Evolutionary conservation across 192 early-diverging fungal genomes (phyloP).

Genomic region (Coemansia sp.): DNA sequence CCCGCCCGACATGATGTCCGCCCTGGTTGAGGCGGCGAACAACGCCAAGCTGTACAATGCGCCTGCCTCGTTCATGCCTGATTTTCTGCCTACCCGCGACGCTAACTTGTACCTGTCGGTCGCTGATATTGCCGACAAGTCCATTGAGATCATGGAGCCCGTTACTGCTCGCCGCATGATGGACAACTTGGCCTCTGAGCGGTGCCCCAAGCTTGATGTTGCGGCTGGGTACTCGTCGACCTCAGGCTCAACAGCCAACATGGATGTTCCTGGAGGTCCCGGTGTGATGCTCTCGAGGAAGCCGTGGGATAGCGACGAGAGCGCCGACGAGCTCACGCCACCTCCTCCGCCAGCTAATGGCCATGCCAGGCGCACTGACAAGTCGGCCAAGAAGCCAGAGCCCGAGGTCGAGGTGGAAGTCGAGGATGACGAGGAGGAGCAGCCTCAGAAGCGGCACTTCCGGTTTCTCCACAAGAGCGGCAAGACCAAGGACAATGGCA

Average conservation of each 20-base stretch:
- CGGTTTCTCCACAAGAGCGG: constrained; percentile 46
- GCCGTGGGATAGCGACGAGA: constrained; percentile 50
- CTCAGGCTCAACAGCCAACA: constrained; percentile 29
- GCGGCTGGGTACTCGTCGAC: constrained; percentile 30
- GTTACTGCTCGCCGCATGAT: constrained; percentile 56
- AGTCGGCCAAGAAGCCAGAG: constrained; percentile 15
- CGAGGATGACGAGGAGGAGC: constrained; percentile 12
- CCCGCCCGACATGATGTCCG: constrained; percentile 43
- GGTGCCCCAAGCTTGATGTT: constrained; percentile 27
- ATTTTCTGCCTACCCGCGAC: constrained; percentile 40
- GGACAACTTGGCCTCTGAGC: constrained; percentile 48
- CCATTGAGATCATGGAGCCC: constrained; percentile 57
- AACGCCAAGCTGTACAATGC: constrained; percentile 37
- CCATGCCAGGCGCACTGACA: constrained; percentile 9
- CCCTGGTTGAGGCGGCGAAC: constrained; percentile 32
- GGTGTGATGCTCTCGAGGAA: constrained; percentile 8
- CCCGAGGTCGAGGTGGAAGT: constrained; percentile 8
- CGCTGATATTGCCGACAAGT: constrained; percentile 47
- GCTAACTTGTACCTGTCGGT: constrained; percentile 27
- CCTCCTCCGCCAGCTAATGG: constrained; percentile 4
- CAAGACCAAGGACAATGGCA: constrained; percentile 33
- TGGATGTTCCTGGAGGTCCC: constrained; percentile 8
- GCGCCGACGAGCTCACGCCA: constrained; percentile 25
- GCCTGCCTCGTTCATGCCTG: constrained; percentile 31
- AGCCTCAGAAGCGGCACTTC: constrained; percentile 47